Conservation (phyloP, 805 yeast species). For the Starmerella davenportii region DNA sequence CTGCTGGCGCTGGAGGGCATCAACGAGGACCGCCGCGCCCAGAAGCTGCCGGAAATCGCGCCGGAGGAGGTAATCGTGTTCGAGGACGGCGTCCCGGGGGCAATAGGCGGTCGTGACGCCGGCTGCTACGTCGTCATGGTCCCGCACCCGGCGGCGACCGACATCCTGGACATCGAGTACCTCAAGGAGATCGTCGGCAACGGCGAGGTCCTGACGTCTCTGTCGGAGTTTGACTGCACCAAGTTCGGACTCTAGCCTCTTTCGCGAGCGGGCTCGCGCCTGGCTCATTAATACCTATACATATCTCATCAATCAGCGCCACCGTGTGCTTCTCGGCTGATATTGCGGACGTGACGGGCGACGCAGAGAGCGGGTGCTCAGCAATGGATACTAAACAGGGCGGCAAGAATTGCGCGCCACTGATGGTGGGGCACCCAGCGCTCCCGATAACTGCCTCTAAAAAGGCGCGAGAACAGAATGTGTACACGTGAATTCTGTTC, state of each 20-base stretch:
- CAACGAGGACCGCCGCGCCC: constrained; percentile 34
- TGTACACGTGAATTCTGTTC: too few species aligned
- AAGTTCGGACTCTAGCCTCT: constrained; percentile 22
- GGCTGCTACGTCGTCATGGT: constrained; percentile 86
- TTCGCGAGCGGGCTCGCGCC: background rate
- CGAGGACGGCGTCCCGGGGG: constrained; percentile 93
- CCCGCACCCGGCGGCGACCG: constrained; percentile 61
- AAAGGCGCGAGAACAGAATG: too few species aligned
- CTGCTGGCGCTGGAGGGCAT: constrained; percentile 54
- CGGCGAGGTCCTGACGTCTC: constrained; percentile 39
- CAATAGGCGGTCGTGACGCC: constrained; percentile 62
- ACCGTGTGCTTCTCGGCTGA: background rate
- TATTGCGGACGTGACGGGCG: background rate
- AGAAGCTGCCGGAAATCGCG: constrained; percentile 31
- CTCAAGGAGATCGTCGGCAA: constrained; percentile 27
- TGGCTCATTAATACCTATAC: too few species aligned
- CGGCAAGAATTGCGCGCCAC: too few species aligned
- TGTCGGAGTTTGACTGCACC: constrained; percentile 35
- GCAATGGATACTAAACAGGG: too few species aligned
- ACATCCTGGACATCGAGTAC: constrained; percentile 35
- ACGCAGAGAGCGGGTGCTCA: too few species aligned
- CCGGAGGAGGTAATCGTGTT: constrained; percentile 75
- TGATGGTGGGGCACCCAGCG: too few species aligned
- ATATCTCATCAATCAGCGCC: background rate
- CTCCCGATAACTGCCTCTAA: too few species aligned